A percentile compares a stretch with the other conserved stretches of the same genome.
These are phyloP conservation scores for Skeletonema tropicum DNA, from an alignment of 108 stramenopile species.

Conservation along the genomic window DNA sequence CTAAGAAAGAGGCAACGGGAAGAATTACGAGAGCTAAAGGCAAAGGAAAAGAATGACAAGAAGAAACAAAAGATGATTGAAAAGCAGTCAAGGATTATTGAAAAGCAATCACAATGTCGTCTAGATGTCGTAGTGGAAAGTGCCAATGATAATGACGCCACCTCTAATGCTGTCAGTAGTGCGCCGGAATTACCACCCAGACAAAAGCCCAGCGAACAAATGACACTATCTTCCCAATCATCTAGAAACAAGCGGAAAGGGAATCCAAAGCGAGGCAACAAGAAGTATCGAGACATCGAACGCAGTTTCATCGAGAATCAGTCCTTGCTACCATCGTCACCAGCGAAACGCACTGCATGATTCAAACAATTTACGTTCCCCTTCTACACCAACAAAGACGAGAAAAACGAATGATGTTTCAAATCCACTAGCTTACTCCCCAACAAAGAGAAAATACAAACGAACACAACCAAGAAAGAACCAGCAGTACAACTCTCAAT, in stretches of 20 bases:
- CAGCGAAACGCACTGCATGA: background rate
- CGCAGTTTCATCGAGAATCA: constrained; percentile 4
- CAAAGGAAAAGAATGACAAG: background rate
- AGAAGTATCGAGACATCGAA: background rate
- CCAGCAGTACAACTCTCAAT: background rate
- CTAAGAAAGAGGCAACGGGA: background rate
- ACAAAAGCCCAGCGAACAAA: background rate
- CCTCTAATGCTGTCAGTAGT: background rate
- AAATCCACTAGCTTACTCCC: background rate
- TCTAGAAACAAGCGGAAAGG: background rate
- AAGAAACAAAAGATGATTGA: background rate
- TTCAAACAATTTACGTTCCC: background rate
- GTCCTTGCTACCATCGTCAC: background rate
- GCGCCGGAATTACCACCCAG: background rate
- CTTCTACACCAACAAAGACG: background rate
- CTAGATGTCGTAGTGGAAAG: background rate
- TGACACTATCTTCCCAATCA: background rate
- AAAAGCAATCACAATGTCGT: background rate
- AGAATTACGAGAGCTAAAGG: constrained; percentile 1
- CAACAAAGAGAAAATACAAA: background rate
- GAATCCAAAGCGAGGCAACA: background rate
- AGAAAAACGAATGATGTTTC: background rate
- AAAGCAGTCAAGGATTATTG: background rate
- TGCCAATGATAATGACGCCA: background rate
- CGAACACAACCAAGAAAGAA: constrained; percentile 3